Conservation (phyloP, 179 eudicot genomes). For the Heliamphora ciliata region DNA sequence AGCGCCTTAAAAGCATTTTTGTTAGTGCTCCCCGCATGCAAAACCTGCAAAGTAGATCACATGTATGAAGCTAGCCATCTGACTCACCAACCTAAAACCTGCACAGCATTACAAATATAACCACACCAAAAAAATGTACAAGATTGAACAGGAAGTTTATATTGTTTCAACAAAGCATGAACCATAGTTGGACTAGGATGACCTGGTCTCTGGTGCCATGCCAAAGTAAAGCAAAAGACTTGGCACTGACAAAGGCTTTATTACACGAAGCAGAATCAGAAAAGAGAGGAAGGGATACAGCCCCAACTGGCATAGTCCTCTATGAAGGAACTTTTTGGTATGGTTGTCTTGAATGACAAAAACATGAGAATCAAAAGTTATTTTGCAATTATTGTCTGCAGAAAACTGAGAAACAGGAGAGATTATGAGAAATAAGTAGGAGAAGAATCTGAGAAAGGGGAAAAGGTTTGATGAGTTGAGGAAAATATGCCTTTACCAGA, state of each 20-base stretch:
- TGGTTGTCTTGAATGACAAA: neutral
- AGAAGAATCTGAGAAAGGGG: too few species aligned
- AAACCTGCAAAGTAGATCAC: constrained; percentile 29
- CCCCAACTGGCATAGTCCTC: neutral
- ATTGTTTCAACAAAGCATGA: too few species aligned
- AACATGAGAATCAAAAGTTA: neutral
- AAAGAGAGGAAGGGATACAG: neutral
- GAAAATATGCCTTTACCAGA: neutral
- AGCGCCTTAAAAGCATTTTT: constrained; percentile 83
- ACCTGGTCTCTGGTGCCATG: neutral
- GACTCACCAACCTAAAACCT: too few species aligned
- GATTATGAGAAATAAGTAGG: neutral
- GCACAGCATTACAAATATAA: too few species aligned
- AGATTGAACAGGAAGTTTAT: too few species aligned
- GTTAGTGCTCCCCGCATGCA: constrained; percentile 49
- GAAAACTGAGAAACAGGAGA: neutral
- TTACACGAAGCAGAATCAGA: neutral
- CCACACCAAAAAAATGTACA: too few species aligned
- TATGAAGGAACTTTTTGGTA: neutral
- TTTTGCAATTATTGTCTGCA: neutral
- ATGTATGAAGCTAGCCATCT: too few species aligned
- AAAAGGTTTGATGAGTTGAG: neutral
- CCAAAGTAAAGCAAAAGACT: neutral
- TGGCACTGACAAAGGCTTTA: too few species aligned
- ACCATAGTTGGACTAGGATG: too few species aligned